These are phyloP conservation scores for Rhynchospora pubera DNA, from an alignment of 176 grass and related monocot species.

Conservation along the genomic window DNA sequence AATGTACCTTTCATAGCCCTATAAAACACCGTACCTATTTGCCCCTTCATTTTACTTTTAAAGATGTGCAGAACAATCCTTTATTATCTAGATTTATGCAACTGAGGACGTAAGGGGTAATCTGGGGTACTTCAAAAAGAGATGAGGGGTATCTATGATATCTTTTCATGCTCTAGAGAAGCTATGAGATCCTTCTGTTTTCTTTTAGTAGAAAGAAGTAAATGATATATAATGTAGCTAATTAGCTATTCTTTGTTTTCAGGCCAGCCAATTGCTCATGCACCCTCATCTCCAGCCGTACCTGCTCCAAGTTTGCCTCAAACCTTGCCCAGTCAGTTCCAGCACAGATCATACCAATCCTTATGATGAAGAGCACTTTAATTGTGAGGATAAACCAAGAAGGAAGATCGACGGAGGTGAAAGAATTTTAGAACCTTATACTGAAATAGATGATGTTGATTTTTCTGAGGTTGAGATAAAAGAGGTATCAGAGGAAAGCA, in stretches of 20 bases:
- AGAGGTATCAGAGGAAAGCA: constrained; percentile 35
- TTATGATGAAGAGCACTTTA: constrained; percentile 46
- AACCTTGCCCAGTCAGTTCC: constrained; percentile 29
- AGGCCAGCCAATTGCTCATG: constrained; percentile 79
- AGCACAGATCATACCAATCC: constrained; percentile 22
- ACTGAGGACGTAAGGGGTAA: neutral
- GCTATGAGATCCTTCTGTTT: neutral
- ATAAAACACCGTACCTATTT: neutral
- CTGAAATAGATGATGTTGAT: constrained; percentile 32
- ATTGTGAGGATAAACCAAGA: constrained; percentile 46
- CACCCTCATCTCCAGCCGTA: constrained; percentile 73
- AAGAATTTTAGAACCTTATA: constrained; percentile 34
- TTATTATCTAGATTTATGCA: neutral
- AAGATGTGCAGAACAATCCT: neutral
- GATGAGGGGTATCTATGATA: neutral
- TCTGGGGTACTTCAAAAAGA: neutral
- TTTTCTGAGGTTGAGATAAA: constrained; percentile 25
- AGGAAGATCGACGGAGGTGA: constrained; percentile 45
- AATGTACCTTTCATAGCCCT: neutral
- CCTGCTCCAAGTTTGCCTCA: constrained; percentile 52
- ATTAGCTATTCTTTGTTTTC: constrained; percentile 8
- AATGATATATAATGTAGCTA: neutral
- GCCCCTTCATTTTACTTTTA: neutral
- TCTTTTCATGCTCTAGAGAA: neutral
- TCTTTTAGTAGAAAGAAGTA: neutral